Evolutionary conservation across 441 rosid genomes (phyloP), one percentile per base, ranked within the genome.

Genomic region (Viola pubescens): DNA sequence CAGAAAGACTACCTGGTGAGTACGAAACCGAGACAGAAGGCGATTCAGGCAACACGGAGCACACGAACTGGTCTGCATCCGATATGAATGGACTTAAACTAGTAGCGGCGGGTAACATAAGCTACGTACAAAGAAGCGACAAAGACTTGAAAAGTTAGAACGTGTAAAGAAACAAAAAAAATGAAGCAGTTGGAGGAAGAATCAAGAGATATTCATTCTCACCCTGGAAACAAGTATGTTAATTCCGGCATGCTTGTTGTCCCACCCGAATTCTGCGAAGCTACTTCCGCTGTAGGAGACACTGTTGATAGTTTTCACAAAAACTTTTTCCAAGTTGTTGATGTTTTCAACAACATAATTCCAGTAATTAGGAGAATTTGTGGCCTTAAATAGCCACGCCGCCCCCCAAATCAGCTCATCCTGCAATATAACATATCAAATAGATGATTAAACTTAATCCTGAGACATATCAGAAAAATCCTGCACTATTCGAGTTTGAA

Each of bases 341-440:
- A 75, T 58, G 3, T 76, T 87, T 58, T 75, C 56, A 14, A 77
- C 65, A 9, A 81, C 75, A 63, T 83, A 91, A 58, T 60, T 68
- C 65, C 81, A 62, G 61, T 88, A 87, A 12, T 63, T 67, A 12
- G 77, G 78, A 26, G 19, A 63, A 78, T 79, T 77, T 2, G 98
- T 79, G 4, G 96, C 95, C 71, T 77, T 80, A 46, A 85, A 76
- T 14, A 91, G 59, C 98, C 98, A 91, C 7, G 96, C 89, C 39
- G 98, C 94, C 66, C 81, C 95, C 96, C 96, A 91, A 3, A 91
- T 73, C 81, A 88, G 73, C 76, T 91, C 98, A 64, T 91, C 97
- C 97, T 90, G 77, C 38, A 37, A 59, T 26, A 26, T 26, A 26
- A 26, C 34, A 26, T 26, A 26, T 26, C 34, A 26, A 26, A 26